phyloP scores from a whole-genome alignment of 805 yeast genomes.

The Tetrapisispora nanseiensis region DNA sequence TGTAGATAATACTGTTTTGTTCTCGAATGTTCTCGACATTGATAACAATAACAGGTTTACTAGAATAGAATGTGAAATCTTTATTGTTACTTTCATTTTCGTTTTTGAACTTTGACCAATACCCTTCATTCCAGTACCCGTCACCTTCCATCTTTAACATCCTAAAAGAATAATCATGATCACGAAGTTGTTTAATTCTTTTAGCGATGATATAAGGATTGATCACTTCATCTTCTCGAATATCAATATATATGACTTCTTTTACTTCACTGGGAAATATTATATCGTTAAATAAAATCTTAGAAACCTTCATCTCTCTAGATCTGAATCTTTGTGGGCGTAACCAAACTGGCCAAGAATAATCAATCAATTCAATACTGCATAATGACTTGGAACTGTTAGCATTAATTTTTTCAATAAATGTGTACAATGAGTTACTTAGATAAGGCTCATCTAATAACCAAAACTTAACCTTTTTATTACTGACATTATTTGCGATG shows the following conservation, averaged over 20 bases:
- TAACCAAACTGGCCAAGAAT: conserved; percentile 90
- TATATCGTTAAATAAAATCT: conserved; percentile 77
- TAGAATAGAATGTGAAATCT: conserved; percentile 52
- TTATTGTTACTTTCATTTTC: conserved; percentile 38
- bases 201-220: conserved; percentile 58
- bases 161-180: conserved; percentile 45
- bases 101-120: conserved; percentile 52
- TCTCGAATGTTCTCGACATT: conserved; percentile 61
- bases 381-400: not conserved
- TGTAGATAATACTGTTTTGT: conserved; percentile 34
- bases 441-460: conserved; percentile 61
- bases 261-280: conserved; percentile 71
- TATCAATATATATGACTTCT: conserved; percentile 76
- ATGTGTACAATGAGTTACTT: conserved; percentile 36
- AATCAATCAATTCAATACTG: conserved; percentile 53
- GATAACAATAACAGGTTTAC: conserved; percentile 75
- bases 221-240: conserved; percentile 49
- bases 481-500: conserved; percentile 3
- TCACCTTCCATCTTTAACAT: conserved; percentile 72
- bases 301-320: conserved; percentile 80
- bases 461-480: conserved; percentile 61
- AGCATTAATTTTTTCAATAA: conserved; percentile 36
- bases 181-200: not conserved
- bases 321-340: conserved; percentile 68
- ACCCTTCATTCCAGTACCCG: conserved; percentile 83